A percentile compares a stretch with the other conserved stretches of the same genome.
Evolutionary conservation across 176 grass and related monocot genomes (phyloP).

Genomic region (Oryza coarctata): DNA sequence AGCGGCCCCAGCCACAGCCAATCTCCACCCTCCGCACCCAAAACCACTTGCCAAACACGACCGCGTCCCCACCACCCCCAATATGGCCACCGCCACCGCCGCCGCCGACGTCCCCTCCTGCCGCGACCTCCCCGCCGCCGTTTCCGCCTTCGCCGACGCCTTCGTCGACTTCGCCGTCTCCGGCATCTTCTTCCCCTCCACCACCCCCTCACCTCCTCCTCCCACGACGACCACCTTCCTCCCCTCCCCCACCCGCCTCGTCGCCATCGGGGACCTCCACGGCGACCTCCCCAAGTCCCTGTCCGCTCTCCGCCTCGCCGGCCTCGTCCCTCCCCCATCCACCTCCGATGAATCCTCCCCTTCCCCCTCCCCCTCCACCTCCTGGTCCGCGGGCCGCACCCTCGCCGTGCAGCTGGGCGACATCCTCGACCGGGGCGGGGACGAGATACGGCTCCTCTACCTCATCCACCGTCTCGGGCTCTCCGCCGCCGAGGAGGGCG

Average conservation of each 20-base stretch:
- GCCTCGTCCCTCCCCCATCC: conserved; percentile 26
- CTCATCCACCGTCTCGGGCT: conserved; percentile 66
- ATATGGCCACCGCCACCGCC: conserved; percentile 12
- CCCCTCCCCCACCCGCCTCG: conserved; percentile 63
- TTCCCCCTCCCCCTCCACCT: neutral
- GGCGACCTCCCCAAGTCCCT: conserved; percentile 81
- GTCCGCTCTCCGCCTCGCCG: conserved; percentile 72
- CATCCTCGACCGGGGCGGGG: conserved; percentile 85
- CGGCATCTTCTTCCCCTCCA: conserved; percentile 64
- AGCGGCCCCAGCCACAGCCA: neutral
- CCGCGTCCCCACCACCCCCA: too few species aligned
- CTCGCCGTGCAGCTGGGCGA: conserved; percentile 92
- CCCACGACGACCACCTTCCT: conserved; percentile 42
- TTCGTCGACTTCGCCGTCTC: conserved; percentile 78
- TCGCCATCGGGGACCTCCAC: conserved; percentile 88
- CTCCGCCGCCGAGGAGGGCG: conserved; percentile 61
- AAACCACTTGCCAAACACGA: neutral
- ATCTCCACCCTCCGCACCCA: conserved; percentile 4
- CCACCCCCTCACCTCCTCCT: neutral
- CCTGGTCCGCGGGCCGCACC: conserved; percentile 65
- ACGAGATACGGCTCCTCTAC: conserved; percentile 87
- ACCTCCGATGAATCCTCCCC: neutral
- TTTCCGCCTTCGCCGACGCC: conserved; percentile 85
- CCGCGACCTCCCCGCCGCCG: conserved; percentile 53
- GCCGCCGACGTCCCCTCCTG: conserved; percentile 44